A percentile compares a stretch with the other conserved stretches of the same genome.
phyloP scores from a whole-genome alignment of 345 rosid genomes.

The Salix exigua region DNA sequence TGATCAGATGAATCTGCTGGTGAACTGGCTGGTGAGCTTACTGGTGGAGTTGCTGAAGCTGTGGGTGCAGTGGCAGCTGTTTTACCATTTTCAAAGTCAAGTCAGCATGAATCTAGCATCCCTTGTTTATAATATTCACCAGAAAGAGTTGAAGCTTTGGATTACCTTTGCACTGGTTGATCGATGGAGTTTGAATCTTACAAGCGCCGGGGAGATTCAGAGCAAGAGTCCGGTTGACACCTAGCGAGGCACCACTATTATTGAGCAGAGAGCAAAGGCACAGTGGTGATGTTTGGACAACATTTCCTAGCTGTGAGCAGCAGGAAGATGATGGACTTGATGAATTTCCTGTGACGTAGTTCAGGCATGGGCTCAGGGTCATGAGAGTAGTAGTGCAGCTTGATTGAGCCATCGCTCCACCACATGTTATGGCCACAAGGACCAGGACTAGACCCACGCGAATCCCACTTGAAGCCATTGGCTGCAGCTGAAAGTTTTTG shows the following conservation, averaged over 20 bases:
- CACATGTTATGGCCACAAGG: conserved; percentile 21
- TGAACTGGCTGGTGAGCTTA: conserved; percentile 29
- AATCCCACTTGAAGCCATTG: conserved; percentile 35
- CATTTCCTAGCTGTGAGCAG: conserved; percentile 53
- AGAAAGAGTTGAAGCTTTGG: neutral
- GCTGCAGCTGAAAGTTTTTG: neutral
- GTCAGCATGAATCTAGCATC: neutral
- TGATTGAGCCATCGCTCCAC: conserved; percentile 32
- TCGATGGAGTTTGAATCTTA: conserved; percentile 52
- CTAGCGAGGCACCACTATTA: conserved; percentile 40
- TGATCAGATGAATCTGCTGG: conserved; percentile 35
- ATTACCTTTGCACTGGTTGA: conserved; percentile 59
- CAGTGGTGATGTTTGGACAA: conserved; percentile 56
- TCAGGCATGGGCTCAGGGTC: conserved; percentile 33
- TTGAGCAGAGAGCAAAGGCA: conserved; percentile 62
- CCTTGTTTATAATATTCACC: neutral
- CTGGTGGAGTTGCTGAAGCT: conserved; percentile 31
- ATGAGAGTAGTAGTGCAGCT: conserved; percentile 31
- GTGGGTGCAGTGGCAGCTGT: conserved; percentile 43
- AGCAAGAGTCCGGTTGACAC: conserved; percentile 62
- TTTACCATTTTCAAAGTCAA: conserved; percentile 9
- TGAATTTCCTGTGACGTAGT: conserved; percentile 47
- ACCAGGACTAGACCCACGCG: conserved; percentile 25
- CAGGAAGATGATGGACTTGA: conserved; percentile 58
- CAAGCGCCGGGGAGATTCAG: conserved; percentile 62